A percentile compares a stretch with the other conserved stretches of the same genome.
These are phyloP conservation scores for Nothophaeocryptopus gaeumannii DNA, from an alignment of 2,329 filamentous ascomycete genomes.

Conservation along the genomic window DNA sequence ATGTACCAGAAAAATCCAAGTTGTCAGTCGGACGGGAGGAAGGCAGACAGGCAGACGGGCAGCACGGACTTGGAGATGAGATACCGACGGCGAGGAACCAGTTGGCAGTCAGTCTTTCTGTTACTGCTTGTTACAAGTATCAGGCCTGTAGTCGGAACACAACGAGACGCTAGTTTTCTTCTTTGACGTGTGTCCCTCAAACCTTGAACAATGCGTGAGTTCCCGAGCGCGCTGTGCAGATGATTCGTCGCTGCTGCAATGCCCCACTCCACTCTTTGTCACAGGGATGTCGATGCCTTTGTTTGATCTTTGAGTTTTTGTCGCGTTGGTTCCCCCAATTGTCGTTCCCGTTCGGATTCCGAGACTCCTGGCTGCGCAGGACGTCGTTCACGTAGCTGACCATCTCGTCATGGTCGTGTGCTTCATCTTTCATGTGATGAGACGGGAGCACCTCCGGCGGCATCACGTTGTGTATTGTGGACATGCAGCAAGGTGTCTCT, in stretches of 20 bases:
- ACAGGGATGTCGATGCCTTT: slow-evolving; percentile 2
- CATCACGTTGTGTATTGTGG: too few relatives aligned
- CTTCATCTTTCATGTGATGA: too few relatives aligned
- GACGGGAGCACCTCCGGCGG: too few relatives aligned
- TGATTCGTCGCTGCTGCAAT: neutral
- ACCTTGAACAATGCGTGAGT: slow-evolving; percentile 1
- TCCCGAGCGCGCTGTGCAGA: neutral
- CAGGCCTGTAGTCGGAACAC: slow-evolving; percentile 3
- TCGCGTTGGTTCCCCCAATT: neutral
- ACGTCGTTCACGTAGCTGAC: slow-evolving; percentile 1
- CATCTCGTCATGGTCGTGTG: too few relatives aligned
- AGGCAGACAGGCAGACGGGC: too few relatives aligned
- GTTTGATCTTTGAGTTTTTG: neutral
- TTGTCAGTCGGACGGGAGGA: neutral
- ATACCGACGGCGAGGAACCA: neutral
- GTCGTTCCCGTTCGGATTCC: slow-evolving; percentile 1
- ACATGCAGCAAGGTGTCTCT: too few relatives aligned
- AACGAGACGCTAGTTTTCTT: neutral
- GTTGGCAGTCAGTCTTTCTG: too few relatives aligned
- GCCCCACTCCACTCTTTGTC: neutral
- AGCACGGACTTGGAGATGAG: neutral
- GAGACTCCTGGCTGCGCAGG: neutral
- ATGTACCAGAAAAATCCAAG: neutral
- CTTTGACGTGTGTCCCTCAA: slow-evolving; percentile 2
- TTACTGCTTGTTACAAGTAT: neutral